Evolutionary conservation across 805 yeast genomes (phyloP).

Genomic region (Nakazawaea sp.): DNA sequence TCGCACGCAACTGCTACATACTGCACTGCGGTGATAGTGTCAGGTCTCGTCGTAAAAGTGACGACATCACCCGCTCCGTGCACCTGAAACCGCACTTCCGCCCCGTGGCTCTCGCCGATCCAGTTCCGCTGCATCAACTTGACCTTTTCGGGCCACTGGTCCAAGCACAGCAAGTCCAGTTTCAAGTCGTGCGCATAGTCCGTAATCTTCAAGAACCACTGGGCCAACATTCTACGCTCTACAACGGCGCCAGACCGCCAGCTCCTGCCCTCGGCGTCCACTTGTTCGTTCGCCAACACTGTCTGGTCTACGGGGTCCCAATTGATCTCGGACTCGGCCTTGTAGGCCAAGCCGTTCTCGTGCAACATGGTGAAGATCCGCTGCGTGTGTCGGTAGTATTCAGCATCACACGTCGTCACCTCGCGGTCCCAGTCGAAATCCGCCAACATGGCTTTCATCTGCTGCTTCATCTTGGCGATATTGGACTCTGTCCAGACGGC

Average conservation of each 20-base stretch:
- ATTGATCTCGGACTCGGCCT: slow-evolving; percentile 82
- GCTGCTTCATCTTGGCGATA: slow-evolving; percentile 80
- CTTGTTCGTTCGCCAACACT: slow-evolving; percentile 95
- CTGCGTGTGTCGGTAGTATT: slow-evolving; percentile 91
- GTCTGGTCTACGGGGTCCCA: slow-evolving; percentile 98
- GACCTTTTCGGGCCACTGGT: slow-evolving; percentile 85
- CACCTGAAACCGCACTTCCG: slow-evolving; percentile 49
- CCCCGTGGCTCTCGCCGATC: slow-evolving; percentile 88
- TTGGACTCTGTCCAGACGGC: slow-evolving; percentile 76
- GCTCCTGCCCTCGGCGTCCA: slow-evolving; percentile 81
- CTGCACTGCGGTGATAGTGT: slow-evolving; percentile 78
- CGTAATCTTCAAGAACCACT: slow-evolving; percentile 93
- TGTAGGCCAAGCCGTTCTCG: slow-evolving; percentile 77
- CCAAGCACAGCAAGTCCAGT: slow-evolving; percentile 53
- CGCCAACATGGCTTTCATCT: slow-evolving; percentile 70
- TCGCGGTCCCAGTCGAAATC: slow-evolving; percentile 95
- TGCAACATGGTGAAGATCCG: slow-evolving; percentile 67
- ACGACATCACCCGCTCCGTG: slow-evolving; percentile 27
- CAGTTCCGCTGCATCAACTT: slow-evolving; percentile 88
- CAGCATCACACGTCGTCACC: slow-evolving; percentile 77
- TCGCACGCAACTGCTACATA: slow-evolving; percentile 71
- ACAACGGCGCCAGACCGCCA: slow-evolving; percentile 98
- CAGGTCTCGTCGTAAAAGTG: slow-evolving; percentile 86
- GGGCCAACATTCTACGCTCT: slow-evolving; percentile 73
- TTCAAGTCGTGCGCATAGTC: slow-evolving; percentile 64